Conservation (phyloP, 768 basidiomycete species). For the Mycena amicta region DNA sequence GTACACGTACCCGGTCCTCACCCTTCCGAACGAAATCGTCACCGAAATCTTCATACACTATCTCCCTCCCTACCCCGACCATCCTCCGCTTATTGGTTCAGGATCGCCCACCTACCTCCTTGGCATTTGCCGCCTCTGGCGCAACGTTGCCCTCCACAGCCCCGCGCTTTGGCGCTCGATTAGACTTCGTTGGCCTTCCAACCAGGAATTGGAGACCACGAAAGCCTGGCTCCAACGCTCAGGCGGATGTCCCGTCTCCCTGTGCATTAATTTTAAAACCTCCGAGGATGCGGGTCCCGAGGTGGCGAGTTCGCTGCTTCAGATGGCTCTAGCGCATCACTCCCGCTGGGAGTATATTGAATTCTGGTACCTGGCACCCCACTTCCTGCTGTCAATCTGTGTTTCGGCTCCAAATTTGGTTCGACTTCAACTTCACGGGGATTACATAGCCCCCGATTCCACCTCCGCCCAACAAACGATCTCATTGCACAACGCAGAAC, state of each 20-base stretch:
- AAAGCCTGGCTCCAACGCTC: background rate
- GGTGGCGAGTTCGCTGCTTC: background rate
- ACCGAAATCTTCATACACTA: conserved; percentile 2
- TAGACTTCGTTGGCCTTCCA: background rate
- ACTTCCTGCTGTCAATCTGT: background rate
- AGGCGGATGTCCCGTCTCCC: background rate
- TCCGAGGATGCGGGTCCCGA: background rate
- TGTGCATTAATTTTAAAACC: background rate
- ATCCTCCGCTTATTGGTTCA: background rate
- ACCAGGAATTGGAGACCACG: background rate
- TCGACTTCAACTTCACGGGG: background rate
- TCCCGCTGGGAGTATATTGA: background rate
- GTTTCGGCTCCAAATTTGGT: background rate
- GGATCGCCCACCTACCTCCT: background rate
- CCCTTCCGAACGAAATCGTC: conserved; percentile 1
- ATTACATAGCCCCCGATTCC: background rate
- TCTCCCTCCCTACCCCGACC: background rate
- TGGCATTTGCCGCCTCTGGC: conserved; percentile 1
- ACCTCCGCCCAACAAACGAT: background rate
- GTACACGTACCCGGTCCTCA: background rate
- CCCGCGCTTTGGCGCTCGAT: background rate
- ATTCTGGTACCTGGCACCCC: background rate
- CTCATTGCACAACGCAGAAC: background rate
- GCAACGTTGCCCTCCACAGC: background rate
- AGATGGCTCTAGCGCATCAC: background rate